Conservation (phyloP, 176 grass and related monocot species). For the Thinopyrum elongatum region DNA sequence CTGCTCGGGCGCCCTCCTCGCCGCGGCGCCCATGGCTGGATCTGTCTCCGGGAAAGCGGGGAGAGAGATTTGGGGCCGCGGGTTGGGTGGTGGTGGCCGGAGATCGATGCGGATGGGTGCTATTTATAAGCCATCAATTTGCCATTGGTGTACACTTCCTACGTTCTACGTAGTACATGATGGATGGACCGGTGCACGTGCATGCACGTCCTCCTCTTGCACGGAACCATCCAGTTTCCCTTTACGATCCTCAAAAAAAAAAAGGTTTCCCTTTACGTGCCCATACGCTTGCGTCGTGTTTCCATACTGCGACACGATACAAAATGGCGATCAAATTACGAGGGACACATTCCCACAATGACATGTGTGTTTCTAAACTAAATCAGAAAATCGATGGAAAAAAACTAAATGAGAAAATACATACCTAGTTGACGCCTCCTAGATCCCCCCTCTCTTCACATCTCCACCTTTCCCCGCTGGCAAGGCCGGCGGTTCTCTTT, state of each 20-base stretch:
- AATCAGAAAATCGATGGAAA: too few relatives aligned
- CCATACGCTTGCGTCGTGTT: background rate
- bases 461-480: too few relatives aligned
- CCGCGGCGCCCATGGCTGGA: constrained; percentile 4
- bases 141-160: background rate
- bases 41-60: constrained; percentile 7
- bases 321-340: background rate
- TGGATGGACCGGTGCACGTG: constrained; percentile 1
- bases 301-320: background rate
- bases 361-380: too few relatives aligned
- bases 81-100: constrained; percentile 10
- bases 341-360: too few relatives aligned
- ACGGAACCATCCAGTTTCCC: background rate
- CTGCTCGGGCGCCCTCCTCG: background rate
- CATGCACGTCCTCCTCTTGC: background rate
- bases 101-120: background rate
- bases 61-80: constrained; percentile 7
- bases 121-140: background rate
- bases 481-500: too few relatives aligned
- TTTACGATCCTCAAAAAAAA: too few relatives aligned
- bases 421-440: too few relatives aligned
- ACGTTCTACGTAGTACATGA: background rate
- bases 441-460: too few relatives aligned
- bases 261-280: background rate
- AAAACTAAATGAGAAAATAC: too few relatives aligned